These are phyloP conservation scores for Zasmidium cellare DNA, from an alignment of 2,329 filamentous ascomycete genomes.

Conservation along the genomic window DNA sequence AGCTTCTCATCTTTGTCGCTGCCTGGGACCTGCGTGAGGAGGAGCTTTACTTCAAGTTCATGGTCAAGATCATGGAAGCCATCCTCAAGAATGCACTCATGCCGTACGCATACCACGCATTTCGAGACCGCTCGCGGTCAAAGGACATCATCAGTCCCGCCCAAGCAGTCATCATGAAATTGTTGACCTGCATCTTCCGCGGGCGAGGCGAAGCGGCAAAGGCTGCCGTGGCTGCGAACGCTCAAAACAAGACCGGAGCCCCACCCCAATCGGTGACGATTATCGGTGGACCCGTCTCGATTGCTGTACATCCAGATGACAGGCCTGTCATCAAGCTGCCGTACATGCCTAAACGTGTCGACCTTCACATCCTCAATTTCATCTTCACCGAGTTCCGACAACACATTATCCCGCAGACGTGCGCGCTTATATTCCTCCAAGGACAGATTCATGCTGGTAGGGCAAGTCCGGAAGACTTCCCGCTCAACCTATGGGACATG, in stretches of 20 bases:
- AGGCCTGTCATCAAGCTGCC: slow-evolving; percentile 11
- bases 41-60: slow-evolving; percentile 94
- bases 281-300: slow-evolving; percentile 2
- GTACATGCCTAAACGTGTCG: slow-evolving; percentile 47
- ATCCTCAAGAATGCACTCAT: slow-evolving; percentile 86
- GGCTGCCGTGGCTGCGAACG: slow-evolving; percentile 17
- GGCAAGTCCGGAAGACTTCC: slow-evolving; percentile 81
- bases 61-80: slow-evolving; percentile 91
- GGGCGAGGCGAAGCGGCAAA: slow-evolving; percentile 50
- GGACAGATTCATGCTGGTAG: slow-evolving; percentile 79
- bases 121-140: slow-evolving; percentile 68
- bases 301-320: slow-evolving; percentile 4
- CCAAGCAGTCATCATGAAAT: slow-evolving; percentile 87
- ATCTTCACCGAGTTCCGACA: slow-evolving; percentile 90
- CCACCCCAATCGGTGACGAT: slow-evolving; percentile 7
- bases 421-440: slow-evolving; percentile 91
- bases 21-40: slow-evolving; percentile 95
- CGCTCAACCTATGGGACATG: slow-evolving; percentile 96
- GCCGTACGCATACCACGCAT: slow-evolving; percentile 87
- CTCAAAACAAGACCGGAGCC: slow-evolving; percentile 16
- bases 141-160: slow-evolving; percentile 96
- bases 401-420: slow-evolving; percentile 89
- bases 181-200: slow-evolving; percentile 87
- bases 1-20: slow-evolving; percentile 92
- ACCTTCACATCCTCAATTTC: slow-evolving; percentile 75